phyloP scores from a whole-genome alignment of 1,139 yeast species.

The Yamadazyma dendronema region DNA sequence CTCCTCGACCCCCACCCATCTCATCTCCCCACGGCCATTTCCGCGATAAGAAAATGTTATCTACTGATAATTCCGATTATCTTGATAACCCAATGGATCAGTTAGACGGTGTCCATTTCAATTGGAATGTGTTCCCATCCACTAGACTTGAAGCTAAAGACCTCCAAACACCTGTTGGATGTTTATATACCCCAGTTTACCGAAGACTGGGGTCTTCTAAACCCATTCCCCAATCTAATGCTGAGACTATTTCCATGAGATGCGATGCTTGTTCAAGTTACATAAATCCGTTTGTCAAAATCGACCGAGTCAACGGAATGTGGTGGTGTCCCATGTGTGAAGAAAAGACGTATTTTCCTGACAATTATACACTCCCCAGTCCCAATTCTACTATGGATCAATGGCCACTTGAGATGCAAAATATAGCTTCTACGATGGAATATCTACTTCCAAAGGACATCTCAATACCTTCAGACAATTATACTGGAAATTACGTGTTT shows the following conservation, averaged over 20 bases:
- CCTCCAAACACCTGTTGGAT: conserved; percentile 38
- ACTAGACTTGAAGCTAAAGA: conserved; percentile 36
- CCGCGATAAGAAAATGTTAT: conserved; percentile 3
- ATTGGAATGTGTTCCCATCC: conserved; percentile 55
- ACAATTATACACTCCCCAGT: conserved; percentile 18
- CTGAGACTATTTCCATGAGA: conserved; percentile 16
- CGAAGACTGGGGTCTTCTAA: conserved; percentile 1
- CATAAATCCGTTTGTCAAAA: conserved; percentile 29
- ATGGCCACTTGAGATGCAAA: conserved; percentile 30
- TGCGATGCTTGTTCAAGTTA: conserved; percentile 29
- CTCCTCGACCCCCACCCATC: no score
- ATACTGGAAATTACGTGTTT: conserved; percentile 14
- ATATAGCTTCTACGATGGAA: conserved; percentile 24
- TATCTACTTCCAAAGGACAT: conserved; percentile 28
- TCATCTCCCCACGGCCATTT: not conserved
- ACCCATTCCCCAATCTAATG: conserved; percentile 2
- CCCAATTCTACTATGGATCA: conserved; percentile 14
- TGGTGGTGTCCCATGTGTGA: conserved; percentile 46
- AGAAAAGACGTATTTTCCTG: conserved; percentile 23
- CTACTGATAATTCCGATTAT: conserved; percentile 5
- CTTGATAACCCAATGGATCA: not conserved
- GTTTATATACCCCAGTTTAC: conserved; percentile 33
- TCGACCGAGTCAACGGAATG: conserved; percentile 31
- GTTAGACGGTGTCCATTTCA: conserved; percentile 29
- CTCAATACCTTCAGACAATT: conserved; percentile 5